phyloP scores from a whole-genome alignment of 2,329 filamentous ascomycete genomes.

The Trichoderma harzianum region DNA sequence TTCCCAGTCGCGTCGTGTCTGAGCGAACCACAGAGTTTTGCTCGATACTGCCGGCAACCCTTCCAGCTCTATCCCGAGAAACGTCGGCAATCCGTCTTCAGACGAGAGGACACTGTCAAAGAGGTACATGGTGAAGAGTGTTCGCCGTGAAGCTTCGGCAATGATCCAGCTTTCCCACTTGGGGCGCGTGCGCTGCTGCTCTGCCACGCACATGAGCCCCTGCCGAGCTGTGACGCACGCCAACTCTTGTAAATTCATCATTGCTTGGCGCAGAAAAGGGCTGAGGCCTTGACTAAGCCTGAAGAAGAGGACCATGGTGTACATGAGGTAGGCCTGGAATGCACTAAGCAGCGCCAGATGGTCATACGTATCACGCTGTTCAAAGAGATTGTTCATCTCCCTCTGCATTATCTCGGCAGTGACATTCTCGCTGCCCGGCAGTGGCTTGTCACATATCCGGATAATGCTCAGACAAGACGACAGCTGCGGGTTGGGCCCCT shows the following conservation, averaged over 20 bases:
- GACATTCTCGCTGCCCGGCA: conserved; percentile 32
- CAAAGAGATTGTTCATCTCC: conserved; percentile 42
- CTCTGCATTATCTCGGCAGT: conserved; percentile 35
- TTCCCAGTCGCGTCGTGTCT: conserved; percentile 40
- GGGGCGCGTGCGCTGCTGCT: conserved; percentile 38
- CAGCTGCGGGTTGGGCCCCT: conserved; percentile 31
- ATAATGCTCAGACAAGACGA: conserved; percentile 41
- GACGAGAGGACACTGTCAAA: conserved; percentile 48
- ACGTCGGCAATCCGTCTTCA: conserved; percentile 43
- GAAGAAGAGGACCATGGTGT: conserved; percentile 48
- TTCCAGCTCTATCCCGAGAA: conserved; percentile 46
- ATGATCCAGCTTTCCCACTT: conserved; percentile 53
- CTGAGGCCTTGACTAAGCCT: conserved; percentile 25
- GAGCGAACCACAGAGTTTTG: conserved; percentile 43
- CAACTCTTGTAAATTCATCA: conserved; percentile 50
- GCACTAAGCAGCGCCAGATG: conserved; percentile 36
- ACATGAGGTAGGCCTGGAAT: conserved; percentile 55
- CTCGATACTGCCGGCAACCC: conserved; percentile 41
- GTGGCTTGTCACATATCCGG: conserved; percentile 37
- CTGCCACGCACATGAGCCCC: conserved; percentile 44
- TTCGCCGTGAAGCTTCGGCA: conserved; percentile 50
- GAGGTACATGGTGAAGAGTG: conserved; percentile 51
- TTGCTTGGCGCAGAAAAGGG: conserved; percentile 38
- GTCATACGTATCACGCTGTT: conserved; percentile 26
- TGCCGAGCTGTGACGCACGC: conserved; percentile 38